Conservation (phyloP, 106 monocot species). For the Alisma plantagoaquatica region DNA sequence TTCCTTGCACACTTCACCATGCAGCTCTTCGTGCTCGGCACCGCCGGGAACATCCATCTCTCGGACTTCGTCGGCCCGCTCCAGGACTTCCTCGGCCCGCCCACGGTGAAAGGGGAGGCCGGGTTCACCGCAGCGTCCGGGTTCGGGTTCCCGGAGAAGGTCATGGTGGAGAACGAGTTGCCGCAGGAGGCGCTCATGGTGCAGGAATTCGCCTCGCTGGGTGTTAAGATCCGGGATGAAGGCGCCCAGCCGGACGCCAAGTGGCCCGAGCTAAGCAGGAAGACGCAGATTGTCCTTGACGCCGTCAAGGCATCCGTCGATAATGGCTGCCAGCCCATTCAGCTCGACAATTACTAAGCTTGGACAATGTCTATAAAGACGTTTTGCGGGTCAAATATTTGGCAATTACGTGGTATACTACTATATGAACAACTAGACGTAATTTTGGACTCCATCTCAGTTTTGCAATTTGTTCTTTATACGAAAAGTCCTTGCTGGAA, state of each 20-base stretch:
- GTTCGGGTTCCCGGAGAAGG: not conserved
- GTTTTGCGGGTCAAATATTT: too few relatives aligned
- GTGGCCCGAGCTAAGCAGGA: slow-evolving; percentile 6
- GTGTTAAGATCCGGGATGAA: not conserved
- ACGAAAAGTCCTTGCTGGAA: too few relatives aligned
- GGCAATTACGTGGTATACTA: too few relatives aligned
- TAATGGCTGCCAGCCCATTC: not conserved
- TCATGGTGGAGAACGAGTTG: not conserved
- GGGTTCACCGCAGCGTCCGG: not conserved
- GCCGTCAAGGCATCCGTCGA: slow-evolving; percentile 13
- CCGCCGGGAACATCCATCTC: slow-evolving; percentile 10
- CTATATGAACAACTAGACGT: too few relatives aligned
- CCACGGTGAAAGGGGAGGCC: slow-evolving; percentile 6
- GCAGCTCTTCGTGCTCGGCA: slow-evolving; percentile 17
- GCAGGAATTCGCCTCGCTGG: slow-evolving; percentile 3
- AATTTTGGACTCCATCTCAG: too few relatives aligned
- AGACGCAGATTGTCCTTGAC: slow-evolving; percentile 12
- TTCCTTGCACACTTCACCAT: slow-evolving; percentile 27
- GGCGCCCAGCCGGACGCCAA: not conserved
- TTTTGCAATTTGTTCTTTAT: too few relatives aligned
- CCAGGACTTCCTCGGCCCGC: slow-evolving; percentile 22
- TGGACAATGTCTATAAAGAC: too few relatives aligned
- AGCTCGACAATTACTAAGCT: not conserved
- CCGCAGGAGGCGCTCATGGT: slow-evolving; percentile 13
- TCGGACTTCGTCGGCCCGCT: slow-evolving; percentile 22